Evolutionary conservation across 2,329 filamentous ascomycete genomes (phyloP), one percentile per base, ranked within the genome.

Genomic region (Teratosphaeria epicoccoides): DNA sequence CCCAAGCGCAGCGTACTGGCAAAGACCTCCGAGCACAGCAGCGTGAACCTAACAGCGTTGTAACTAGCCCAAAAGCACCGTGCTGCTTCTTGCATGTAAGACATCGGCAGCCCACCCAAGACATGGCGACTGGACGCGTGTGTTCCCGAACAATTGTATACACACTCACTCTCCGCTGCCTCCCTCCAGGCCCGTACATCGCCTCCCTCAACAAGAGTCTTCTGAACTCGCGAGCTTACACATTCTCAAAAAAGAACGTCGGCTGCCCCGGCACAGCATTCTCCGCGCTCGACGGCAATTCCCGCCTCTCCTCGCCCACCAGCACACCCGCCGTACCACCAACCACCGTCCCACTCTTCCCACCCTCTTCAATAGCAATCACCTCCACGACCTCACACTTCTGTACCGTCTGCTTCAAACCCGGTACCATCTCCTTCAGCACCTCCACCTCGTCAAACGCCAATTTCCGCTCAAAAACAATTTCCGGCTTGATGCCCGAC

Each of bases 231-330:
- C 37, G 24, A 24, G 17, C 43, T 50, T 26, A 55, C 22, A 57
- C 53, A 75, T 95, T 95, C 72, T 88, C 84, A 72, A 96, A 95
- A 62, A 81, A 75, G 71, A 94, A 95, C 43, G 81, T 86, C 49
- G 90, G 90, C 58, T 79, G 76, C 1, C 90, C 90, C 12, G 91
- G 91, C 52, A 93, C 82, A 5, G 91, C 88, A 59, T 76, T 76
- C 63, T 87, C 86, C 11, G 87, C 88, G 49, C 74, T 68, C 1
- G 73, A 74, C 2, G 82, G 74, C 51, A 87, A 64, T 12, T 73
- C 77, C 58, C 73, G 43, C 56, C 78, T 74, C 59, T 79, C 79
- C 61, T 83, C 80, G 50, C 80, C 79, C 61, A 71, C 74, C 63
- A 70, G 70, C 47, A 71, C 72, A 37, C 69, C 70, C 60, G 74